Evolutionary conservation across 192 early-diverging fungal genomes (phyloP).

Genomic region (Gaertneriomyces semiglobifer): DNA sequence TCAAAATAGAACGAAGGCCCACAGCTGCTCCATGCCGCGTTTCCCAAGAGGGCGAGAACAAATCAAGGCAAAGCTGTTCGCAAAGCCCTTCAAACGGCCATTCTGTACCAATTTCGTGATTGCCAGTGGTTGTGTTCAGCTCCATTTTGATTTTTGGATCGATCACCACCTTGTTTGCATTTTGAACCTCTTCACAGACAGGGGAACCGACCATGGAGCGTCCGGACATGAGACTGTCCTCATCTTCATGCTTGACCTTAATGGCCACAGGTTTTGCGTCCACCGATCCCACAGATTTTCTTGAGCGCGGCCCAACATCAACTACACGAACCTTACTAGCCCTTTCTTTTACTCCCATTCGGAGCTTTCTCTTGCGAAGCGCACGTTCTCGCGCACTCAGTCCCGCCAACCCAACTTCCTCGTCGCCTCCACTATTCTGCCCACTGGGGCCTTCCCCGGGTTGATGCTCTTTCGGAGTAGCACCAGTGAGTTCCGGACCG

Average conservation of each 20-base stretch:
- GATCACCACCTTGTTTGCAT: slow-evolving; percentile 23
- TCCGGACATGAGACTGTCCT: background rate
- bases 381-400: slow-evolving; percentile 88
- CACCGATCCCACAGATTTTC: slow-evolving; percentile 19
- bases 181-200: background rate
- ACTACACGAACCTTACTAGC: slow-evolving; percentile 59
- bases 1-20: slow-evolving; percentile 84
- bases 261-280: slow-evolving; percentile 8
- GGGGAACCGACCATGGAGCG: background rate
- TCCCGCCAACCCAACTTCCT: slow-evolving; percentile 60
- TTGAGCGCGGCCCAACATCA: slow-evolving; percentile 44
- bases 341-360: slow-evolving; percentile 71
- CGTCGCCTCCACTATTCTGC: slow-evolving; percentile 17
- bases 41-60: slow-evolving; percentile 82
- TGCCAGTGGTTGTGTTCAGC: background rate
- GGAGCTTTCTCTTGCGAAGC: slow-evolving; percentile 82
- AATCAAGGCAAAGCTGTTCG: slow-evolving; percentile 66
- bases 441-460: too few species aligned
- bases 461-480: too few species aligned
- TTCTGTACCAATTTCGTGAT: slow-evolving; percentile 52
- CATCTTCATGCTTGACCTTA: slow-evolving; percentile 15
- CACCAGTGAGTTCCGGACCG: too few species aligned
- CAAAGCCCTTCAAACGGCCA: slow-evolving; percentile 72
- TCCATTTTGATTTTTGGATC: slow-evolving; percentile 24
- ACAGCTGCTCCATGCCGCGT: slow-evolving; percentile 94